Conservation (phyloP, 441 rosid species). For the Lepidium campestre region DNA sequence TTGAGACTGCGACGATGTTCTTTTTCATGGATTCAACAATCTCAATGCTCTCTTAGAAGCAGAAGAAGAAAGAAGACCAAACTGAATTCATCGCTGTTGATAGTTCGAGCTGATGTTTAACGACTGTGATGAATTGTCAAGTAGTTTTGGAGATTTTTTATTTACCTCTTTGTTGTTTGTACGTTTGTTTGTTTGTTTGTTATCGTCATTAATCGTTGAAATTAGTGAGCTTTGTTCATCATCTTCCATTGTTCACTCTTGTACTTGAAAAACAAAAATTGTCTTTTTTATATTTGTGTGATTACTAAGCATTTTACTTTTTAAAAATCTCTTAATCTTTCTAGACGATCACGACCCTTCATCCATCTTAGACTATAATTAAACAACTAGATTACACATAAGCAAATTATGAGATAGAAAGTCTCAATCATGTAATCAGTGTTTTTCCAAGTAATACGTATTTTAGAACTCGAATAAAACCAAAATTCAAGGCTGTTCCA, state of each 20-base stretch:
- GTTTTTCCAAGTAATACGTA: neutral
- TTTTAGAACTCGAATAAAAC: constrained; percentile 10
- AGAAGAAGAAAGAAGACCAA: constrained; percentile 4
- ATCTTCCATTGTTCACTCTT: constrained; percentile 6
- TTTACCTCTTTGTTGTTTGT: constrained; percentile 4
- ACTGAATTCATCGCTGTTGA: neutral
- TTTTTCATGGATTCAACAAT: neutral
- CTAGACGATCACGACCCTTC: constrained; percentile 15
- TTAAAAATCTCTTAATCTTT: neutral
- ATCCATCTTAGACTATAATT: constrained; percentile 6
- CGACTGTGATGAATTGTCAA: constrained; percentile 1
- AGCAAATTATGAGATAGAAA: constrained; percentile 18
- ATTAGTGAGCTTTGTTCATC: constrained; percentile 21
- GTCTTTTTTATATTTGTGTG: constrained; percentile 7
- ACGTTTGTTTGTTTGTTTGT: neutral
- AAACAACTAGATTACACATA: neutral
- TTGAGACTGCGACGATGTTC: neutral
- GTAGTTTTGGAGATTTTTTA: constrained; percentile 10
- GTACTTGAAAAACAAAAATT: neutral
- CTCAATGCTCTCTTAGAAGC: constrained; percentile 2
- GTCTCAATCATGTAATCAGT: constrained; percentile 26
- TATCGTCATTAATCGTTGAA: constrained; percentile 13
- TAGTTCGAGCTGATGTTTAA: constrained; percentile 11
- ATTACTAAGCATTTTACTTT: constrained; percentile 13
- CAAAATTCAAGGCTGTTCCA: constrained; percentile 22